Evolutionary conservation across 306 rosid species (phyloP), one percentile per base, ranked within the genome.

Genomic region (Cucumis sativus): DNA sequence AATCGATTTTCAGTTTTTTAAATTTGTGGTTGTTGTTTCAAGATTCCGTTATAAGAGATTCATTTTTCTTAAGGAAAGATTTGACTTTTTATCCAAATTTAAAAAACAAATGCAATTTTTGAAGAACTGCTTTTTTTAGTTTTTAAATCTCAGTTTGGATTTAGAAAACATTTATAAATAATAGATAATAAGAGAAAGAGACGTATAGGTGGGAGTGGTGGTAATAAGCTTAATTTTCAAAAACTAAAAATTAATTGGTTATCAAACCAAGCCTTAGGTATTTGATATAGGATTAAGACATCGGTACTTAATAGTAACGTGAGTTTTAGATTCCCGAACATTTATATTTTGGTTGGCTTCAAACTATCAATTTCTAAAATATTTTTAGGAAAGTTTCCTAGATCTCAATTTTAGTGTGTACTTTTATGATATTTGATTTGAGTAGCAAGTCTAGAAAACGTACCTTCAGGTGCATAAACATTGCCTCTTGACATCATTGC

Each of bases 401-500:
- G 11, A 75, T 75, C 37, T 56, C 65, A 33, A 4, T 16, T 9
- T 1, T 4, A 52, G 45, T 20, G 65, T 35, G 30, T 21, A 43
- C 45, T 54, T 8, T 12, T 18, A 10, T 25, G 21, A 35, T 12
- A 75, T 56, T 55, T 28, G 33, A 40, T 56, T 45, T 62, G 68
- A 56, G 30, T 25, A 18, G 39, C 64, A 41, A 52, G 47, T 21
- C 18, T 41, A 65, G 59, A 23, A 62, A 80, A 65, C 84, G 47
- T 77, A 88, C 99, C 99, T 87, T 92, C 97, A 4, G 97, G 92
- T 67, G 92, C 96, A 78, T 90, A 85, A 78, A 82, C 85, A 75
- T 92, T 95, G 85, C 99, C 93, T 81, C 87, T 92, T 52, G 95
- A 86, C 87, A 92, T 80, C 96, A 95, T 90, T 17, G 99, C 96